A percentile compares a stretch with the other conserved stretches of the same genome.
Evolutionary conservation across 1,139 yeast species (phyloP).

Genomic region (Yamadazyma songkhlaensis): DNA sequence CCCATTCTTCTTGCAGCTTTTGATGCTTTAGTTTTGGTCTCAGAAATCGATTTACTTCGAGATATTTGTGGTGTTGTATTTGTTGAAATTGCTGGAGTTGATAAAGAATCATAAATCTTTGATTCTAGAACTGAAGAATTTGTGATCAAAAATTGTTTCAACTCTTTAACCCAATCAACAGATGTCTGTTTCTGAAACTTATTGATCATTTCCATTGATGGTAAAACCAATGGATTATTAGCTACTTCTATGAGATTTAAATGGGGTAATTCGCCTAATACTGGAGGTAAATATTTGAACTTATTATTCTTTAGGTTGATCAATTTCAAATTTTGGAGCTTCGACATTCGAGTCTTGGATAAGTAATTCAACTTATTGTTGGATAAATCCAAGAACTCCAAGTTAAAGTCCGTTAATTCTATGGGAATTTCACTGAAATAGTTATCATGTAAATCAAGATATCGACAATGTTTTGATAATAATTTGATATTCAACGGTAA

Average conservation of each 20-base stretch:
- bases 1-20: slow-evolving; percentile 67
- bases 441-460: slow-evolving; percentile 68
- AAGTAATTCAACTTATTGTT: slow-evolving; percentile 45
- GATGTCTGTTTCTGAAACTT: slow-evolving; percentile 35
- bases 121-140: slow-evolving; percentile 25
- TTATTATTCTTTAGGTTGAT: slow-evolving; percentile 63
- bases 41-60: slow-evolving; percentile 58
- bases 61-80: slow-evolving; percentile 20
- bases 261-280: slow-evolving; percentile 49
- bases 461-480: slow-evolving; percentile 47
- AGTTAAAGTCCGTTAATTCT: slow-evolving; percentile 31
- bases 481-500: slow-evolving; percentile 49
- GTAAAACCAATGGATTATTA: slow-evolving; percentile 61
- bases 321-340: slow-evolving; percentile 48
- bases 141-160: slow-evolving; percentile 40
- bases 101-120: slow-evolving; percentile 12
- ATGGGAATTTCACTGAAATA: slow-evolving; percentile 52
- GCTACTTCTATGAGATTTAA: slow-evolving; percentile 66
- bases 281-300: slow-evolving; percentile 56
- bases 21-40: slow-evolving; percentile 57
- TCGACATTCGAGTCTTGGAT: slow-evolving; percentile 40
- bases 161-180: slow-evolving; percentile 56
- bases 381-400: slow-evolving; percentile 71
- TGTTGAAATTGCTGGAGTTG: slow-evolving; percentile 1
- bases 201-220: slow-evolving; percentile 39